Base-by-base conservation (phyloP, 768 basidiomycete species). In the Exidia glandulosa region DNA sequence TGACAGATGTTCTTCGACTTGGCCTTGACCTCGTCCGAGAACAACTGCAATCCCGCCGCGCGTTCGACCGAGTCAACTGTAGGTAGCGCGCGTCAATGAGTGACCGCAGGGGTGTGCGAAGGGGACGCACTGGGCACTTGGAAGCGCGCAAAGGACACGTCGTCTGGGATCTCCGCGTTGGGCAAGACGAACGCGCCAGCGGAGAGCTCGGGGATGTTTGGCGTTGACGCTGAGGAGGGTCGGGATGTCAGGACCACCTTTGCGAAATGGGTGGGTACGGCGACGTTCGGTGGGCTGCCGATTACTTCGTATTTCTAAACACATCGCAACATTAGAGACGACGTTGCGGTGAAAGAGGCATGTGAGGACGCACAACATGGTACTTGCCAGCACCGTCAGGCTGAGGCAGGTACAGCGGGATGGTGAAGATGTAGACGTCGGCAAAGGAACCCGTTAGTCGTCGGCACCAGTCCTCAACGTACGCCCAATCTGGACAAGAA, bases 191-290 rank as follows among this genome's bases (percentile, higher is more conserved):
- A 99, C 12, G 94, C 96, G 13, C 94, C 96, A 2, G 88, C 83
- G 0, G 90, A 83, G 48, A 95, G 76, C 65, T 98, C 93, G 4
- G 79, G 76, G 14, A 85, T 69, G 58, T 88, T 76, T 5, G 84
- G 90, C 1, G 79, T 86, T 34, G 80, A 80, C 10, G 89, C 87
- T 1, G 88, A 90, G 29, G 81, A 77, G 0, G 90, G 87, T 63
- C 81, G 81, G 0, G 90, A 80, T 2, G 88, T 80, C 57, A 97
- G 77, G 27, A 97, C 85, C 32, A 97, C 94, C 72, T 98, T 98
- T 32, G 95, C 94, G 70, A 98, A 98, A 70, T 99, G 96, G 4
- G 96, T 98, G 1, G 96, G 96, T 19, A 99, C 96, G 56, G 90
- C 78, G 61, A 97, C 77, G 67, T 88, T 91, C 12, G 94, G 92